Conservation (phyloP, 2,329 filamentous ascomycete species). For the Aspergillus vadensis region DNA sequence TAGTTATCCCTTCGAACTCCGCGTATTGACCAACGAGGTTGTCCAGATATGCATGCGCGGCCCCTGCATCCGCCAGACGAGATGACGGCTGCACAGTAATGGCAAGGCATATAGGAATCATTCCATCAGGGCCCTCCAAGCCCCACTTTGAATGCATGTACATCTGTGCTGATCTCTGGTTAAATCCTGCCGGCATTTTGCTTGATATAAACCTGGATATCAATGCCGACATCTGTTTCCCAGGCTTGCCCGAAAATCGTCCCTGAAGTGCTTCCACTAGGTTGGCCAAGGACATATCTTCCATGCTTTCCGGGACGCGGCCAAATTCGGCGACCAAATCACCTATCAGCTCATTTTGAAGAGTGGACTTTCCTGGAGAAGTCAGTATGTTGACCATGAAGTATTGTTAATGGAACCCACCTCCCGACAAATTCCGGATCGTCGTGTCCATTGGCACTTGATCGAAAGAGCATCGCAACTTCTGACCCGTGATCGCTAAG, state of each 20-base stretch:
- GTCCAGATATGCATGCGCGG: slow-evolving; percentile 28
- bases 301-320: slow-evolving; percentile 42
- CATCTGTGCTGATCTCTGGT: slow-evolving; percentile 19
- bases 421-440: slow-evolving; percentile 35
- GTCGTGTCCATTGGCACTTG: slow-evolving; percentile 27
- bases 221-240: slow-evolving; percentile 31
- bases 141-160: slow-evolving; percentile 33
- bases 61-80: slow-evolving; percentile 19
- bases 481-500: slow-evolving; percentile 21
- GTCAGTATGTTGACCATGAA: slow-evolving; percentile 5
- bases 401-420: background rate
- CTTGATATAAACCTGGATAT: slow-evolving; percentile 33
- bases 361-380: slow-evolving; percentile 42
- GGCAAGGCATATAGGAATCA: slow-evolving; percentile 26
- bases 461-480: slow-evolving; percentile 21
- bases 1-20: slow-evolving; percentile 15
- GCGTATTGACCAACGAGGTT: slow-evolving; percentile 21
- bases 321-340: slow-evolving; percentile 48
- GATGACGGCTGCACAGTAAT: slow-evolving; percentile 25
- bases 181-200: slow-evolving; percentile 35
- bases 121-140: slow-evolving; percentile 22
- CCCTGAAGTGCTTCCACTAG: slow-evolving; percentile 35
- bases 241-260: slow-evolving; percentile 34
- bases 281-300: slow-evolving; percentile 40
- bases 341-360: slow-evolving; percentile 50